Conservation (phyloP, 768 basidiomycete genomes). For the Rhodotorula paludigena region DNA sequence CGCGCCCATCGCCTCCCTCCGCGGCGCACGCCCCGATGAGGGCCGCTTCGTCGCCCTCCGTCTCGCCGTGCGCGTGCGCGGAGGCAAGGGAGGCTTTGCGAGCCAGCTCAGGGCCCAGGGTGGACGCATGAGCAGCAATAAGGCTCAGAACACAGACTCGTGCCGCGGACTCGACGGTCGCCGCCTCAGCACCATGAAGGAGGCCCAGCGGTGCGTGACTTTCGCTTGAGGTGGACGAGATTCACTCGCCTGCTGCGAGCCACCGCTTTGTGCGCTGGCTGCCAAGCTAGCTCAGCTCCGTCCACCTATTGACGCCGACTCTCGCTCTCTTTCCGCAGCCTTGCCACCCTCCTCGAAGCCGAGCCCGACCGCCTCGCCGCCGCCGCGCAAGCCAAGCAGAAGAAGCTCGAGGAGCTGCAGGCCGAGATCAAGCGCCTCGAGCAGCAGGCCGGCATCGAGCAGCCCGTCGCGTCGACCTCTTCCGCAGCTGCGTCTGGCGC, state of each 20-base stretch:
- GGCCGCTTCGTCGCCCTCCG: slow-evolving; percentile 59
- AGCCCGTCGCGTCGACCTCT: slow-evolving; percentile 34
- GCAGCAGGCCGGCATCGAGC: slow-evolving; percentile 49
- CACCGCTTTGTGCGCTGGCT: too few species aligned
- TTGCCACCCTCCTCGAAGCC: slow-evolving; percentile 77
- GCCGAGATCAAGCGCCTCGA: slow-evolving; percentile 40
- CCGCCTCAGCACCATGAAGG: slow-evolving; percentile 86
- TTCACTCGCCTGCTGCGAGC: too few species aligned
- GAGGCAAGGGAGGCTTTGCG: slow-evolving; percentile 97
- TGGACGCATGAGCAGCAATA: slow-evolving; percentile 93
- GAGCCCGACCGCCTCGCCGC: slow-evolving; percentile 64
- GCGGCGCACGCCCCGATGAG: not conserved
- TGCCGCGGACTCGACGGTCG: slow-evolving; percentile 77
- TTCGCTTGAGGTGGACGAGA: too few species aligned
- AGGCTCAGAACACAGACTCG: slow-evolving; percentile 73
- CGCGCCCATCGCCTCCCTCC: not conserved
- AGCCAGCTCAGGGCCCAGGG: slow-evolving; percentile 93
- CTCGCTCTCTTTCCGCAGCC: slow-evolving; percentile 52
- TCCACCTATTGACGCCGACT: too few species aligned
- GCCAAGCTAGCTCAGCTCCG: too few species aligned
- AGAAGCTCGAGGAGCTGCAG: slow-evolving; percentile 40
- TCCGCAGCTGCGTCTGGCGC: slow-evolving; percentile 45
- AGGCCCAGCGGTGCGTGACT: slow-evolving; percentile 86
- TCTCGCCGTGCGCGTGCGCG: slow-evolving; percentile 66
- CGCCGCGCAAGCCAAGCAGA: slow-evolving; percentile 25